Evolutionary conservation across 441 rosid species (phyloP), one percentile per base, ranked within the genome.

Genomic region (Hura crepitans): DNA sequence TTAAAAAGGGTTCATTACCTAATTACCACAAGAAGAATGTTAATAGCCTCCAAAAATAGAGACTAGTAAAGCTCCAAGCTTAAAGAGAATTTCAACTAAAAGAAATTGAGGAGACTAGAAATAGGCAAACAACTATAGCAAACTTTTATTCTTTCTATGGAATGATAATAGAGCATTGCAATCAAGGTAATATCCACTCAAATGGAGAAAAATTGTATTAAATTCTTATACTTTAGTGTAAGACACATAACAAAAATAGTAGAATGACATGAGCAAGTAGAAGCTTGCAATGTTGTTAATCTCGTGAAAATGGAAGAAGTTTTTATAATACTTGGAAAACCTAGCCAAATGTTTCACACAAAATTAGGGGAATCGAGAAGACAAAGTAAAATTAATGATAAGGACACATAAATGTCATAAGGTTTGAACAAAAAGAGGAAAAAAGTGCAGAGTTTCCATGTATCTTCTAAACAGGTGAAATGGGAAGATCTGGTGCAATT

Each of bases 401-500:
- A 20, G n/a, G 58, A 31, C 4, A 17, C 15, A 47, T 49, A 5
- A 47, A 47, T 10, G 1, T 5, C 11, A 43, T 11, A 18, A 6
- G 63, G 49, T n/a, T 42, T 1, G 22, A 18, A 31, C 22, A n/a
- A n/a, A 51, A 8, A 20, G 9, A 2, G 59, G 20, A n/a, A n/a
- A 23, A n/a, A 1, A 17, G 62, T 12, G 20, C 17, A 23, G 2
- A 30, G 22, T 27, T 30, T 18, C 13, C 0, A 4, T 59, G 54
- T 66, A 51, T 20, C 33, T 35, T 51, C 60, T 35, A 54, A n/a
- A 66, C 45, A 43, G 45, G 55, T 57, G 72, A 69, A 69, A 56
- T 13, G 15, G 56, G 51, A 15, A 20, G 72, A 59, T 69, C 47
- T 46, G 58, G 14, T 35, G 12, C 23, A 18, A 25, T 64, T 14